Evolutionary conservation across 208 protist genomes (phyloP).

Genomic region (Leishmania arabica): DNA sequence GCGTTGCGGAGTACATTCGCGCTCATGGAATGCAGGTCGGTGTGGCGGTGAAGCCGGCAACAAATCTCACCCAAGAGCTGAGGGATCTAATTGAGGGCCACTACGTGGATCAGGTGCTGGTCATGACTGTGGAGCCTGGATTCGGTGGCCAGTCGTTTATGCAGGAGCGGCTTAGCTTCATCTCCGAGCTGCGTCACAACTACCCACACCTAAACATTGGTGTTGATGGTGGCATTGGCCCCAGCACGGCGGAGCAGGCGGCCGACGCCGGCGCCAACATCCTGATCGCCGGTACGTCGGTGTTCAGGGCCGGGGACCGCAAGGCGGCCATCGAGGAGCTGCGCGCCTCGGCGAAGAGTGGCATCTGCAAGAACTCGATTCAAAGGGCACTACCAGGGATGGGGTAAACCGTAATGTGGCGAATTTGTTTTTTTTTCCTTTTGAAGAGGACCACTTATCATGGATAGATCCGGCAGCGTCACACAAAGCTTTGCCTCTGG

Average conservation of each 20-base stretch:
- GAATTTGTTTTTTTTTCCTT: neutral
- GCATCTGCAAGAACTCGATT: conserved; percentile 19
- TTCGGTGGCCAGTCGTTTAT: conserved; percentile 99
- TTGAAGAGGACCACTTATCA: neutral
- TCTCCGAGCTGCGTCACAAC: conserved; percentile 78
- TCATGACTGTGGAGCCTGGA: conserved; percentile 99
- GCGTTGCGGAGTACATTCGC: conserved; percentile 70
- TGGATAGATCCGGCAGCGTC: neutral
- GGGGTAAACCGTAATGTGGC: neutral
- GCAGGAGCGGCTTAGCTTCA: conserved; percentile 97
- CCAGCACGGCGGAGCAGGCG: conserved; percentile 92
- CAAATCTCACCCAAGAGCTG: conserved; percentile 54
- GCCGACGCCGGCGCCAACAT: conserved; percentile 97
- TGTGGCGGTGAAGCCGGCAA: conserved; percentile 97
- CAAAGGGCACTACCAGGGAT: neutral
- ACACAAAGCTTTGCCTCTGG: neutral
- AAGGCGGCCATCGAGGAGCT: conserved; percentile 54
- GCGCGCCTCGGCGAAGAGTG: conserved; percentile 41
- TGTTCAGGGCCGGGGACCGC: conserved; percentile 89
- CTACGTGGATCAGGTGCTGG: conserved; percentile 97
- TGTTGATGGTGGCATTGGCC: conserved; percentile 98
- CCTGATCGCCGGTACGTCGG: conserved; percentile 97
- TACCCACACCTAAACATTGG: conserved; percentile 96
- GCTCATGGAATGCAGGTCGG: conserved; percentile 91
- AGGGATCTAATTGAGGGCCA: conserved; percentile 68